Evolutionary conservation across 2,329 filamentous ascomycete genomes (phyloP).

Genomic region (Fusarium euwallaceae): DNA sequence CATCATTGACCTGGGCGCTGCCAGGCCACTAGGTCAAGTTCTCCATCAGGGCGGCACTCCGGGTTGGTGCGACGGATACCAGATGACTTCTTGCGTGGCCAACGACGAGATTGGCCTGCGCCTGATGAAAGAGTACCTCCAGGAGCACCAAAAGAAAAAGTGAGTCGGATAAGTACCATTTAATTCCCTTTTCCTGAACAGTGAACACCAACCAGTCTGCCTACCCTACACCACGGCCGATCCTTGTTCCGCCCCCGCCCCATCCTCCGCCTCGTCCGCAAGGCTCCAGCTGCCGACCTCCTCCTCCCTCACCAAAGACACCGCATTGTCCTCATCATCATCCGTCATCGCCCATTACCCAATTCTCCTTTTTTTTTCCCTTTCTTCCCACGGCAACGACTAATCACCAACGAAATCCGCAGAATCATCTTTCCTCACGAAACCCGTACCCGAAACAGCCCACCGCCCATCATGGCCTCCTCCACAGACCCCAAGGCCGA

Average conservation of each 20-base stretch:
- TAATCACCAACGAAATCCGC: neutral
- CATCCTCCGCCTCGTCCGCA: constrained; percentile 25
- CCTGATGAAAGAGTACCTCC: neutral
- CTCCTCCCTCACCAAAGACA: constrained; percentile 19
- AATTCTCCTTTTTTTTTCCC: neutral
- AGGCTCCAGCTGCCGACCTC: constrained; percentile 35
- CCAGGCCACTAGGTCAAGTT: neutral
- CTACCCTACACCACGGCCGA: constrained; percentile 22
- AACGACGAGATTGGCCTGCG: neutral
- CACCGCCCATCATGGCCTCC: constrained; percentile 37
- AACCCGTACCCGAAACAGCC: neutral
- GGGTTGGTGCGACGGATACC: neutral
- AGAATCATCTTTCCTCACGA: neutral
- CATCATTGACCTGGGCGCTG: constrained; percentile 29
- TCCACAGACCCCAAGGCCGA: constrained; percentile 46
- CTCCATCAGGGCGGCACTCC: neutral
- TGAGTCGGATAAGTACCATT: neutral
- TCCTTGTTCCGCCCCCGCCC: constrained; percentile 32
- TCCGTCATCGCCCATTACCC: neutral
- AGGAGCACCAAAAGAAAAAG: neutral
- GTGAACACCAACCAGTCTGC: too few relatives aligned
- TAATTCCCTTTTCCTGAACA: too few relatives aligned
- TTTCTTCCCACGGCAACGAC: neutral
- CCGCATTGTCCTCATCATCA: constrained; percentile 14
- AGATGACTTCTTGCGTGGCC: neutral